phyloP scores from a whole-genome alignment of 805 yeast genomes.

The Tetrapisispora phaffii region DNA sequence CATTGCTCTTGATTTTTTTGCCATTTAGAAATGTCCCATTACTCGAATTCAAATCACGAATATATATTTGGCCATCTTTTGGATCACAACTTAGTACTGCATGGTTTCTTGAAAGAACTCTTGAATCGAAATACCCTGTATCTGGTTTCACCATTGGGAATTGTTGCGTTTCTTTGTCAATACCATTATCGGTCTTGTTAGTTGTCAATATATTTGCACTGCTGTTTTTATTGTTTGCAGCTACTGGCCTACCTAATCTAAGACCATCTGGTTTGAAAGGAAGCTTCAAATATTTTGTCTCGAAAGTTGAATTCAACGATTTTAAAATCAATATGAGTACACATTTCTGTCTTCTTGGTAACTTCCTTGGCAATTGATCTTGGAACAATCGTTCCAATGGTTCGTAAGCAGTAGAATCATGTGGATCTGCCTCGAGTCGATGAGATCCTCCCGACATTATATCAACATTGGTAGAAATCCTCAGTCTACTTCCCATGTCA shows the following conservation, averaged over 20 bases:
- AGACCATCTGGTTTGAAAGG: constrained; percentile 77
- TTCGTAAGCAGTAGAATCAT: neutral
- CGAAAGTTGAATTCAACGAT: constrained; percentile 76
- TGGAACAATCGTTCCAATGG: neutral
- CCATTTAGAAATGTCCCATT: constrained; percentile 92
- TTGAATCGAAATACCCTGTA: constrained; percentile 89
- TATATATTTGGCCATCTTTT: constrained; percentile 51
- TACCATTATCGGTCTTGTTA: constrained; percentile 20
- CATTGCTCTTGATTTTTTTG: constrained; percentile 45
- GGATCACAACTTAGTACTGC: constrained; percentile 79
- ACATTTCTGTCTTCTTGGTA: neutral
- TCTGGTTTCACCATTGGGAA: constrained; percentile 42
- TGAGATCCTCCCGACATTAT: neutral
- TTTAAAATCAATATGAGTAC: constrained; percentile 33
- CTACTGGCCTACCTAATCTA: constrained; percentile 84
- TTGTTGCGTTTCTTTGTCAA: neutral
- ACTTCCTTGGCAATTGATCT: constrained; percentile 1
- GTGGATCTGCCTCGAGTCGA: neutral
- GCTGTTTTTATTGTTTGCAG: constrained; percentile 1
- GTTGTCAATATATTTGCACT: constrained; percentile 30
- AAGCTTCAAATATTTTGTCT: constrained; percentile 63
- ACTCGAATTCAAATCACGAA: constrained; percentile 80
- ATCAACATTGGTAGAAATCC: neutral
- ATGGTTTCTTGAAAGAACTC: constrained; percentile 88
- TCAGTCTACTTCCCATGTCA: too few species aligned